phyloP scores from a whole-genome alignment of 495 filamentous ascomycete genomes.

The Penicillium coffeae region DNA sequence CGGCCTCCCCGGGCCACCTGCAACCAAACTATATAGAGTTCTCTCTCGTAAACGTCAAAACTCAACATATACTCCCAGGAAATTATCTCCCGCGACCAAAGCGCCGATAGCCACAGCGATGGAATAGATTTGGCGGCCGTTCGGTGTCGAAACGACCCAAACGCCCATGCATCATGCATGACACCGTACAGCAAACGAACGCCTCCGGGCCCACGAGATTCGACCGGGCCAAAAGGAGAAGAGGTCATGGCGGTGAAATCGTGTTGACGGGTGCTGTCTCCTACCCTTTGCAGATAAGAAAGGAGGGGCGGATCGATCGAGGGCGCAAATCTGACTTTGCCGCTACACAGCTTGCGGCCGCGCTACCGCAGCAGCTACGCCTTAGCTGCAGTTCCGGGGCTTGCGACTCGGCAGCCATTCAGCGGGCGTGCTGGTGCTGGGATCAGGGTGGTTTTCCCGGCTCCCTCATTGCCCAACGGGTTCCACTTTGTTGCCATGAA shows the following conservation, averaged over 20 bases:
- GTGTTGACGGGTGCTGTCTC: background rate
- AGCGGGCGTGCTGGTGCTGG: too few relatives aligned
- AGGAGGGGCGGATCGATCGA: background rate
- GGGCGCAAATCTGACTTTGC: background rate
- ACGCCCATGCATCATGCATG: constrained; percentile 17
- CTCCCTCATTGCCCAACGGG: background rate
- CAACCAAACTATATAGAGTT: background rate
- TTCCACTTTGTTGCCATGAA: background rate
- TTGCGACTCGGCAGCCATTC: too few relatives aligned
- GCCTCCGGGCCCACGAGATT: background rate
- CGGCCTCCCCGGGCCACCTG: too few relatives aligned
- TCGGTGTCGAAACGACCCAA: background rate
- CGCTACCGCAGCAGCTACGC: background rate
- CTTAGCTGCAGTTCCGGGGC: background rate
- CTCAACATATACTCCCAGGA: background rate
- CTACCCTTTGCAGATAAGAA: background rate
- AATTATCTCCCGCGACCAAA: background rate
- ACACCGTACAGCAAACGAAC: constrained; percentile 1
- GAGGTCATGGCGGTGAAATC: background rate
- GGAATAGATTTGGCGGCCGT: background rate
- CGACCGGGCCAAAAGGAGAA: background rate
- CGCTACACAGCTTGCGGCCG: background rate
- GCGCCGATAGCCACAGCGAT: background rate
- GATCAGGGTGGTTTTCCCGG: too few relatives aligned
- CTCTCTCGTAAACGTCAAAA: background rate